Evolutionary conservation across 1,139 yeast species (phyloP).

Genomic region (Magnusiomyces sp.): DNA sequence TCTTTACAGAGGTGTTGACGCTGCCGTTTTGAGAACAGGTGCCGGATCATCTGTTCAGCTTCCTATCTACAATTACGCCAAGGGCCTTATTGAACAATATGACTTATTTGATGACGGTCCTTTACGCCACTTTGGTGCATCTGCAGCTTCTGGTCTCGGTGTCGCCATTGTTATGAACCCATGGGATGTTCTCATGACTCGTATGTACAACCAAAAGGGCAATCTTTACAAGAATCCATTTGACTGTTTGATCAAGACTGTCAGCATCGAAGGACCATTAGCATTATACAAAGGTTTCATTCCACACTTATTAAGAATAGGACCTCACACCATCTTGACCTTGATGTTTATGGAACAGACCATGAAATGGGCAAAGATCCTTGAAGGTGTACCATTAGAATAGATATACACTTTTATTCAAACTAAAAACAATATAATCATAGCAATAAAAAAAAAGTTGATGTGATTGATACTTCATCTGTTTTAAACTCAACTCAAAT

Average conservation of each 20-base stretch:
- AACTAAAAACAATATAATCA: too few relatives aligned
- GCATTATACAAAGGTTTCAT: conserved; percentile 93
- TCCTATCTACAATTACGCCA: conserved; percentile 82
- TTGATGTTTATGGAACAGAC: conserved; percentile 94
- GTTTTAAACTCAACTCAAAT: too few relatives aligned
- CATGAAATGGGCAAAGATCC: conserved; percentile 45
- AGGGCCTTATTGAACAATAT: conserved; percentile 45
- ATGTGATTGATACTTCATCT: too few relatives aligned
- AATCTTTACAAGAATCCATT: conserved; percentile 76
- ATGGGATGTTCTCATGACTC: conserved; percentile 88
- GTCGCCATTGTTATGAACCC: conserved; percentile 96
- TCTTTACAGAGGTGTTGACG: conserved; percentile 83
- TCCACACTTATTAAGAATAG: conserved; percentile 86
- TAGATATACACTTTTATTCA: too few relatives aligned
- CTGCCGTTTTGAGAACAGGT: conserved; percentile 90
- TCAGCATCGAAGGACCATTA: conserved; percentile 68
- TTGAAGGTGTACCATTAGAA: conserved; percentile 33
- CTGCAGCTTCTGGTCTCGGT: conserved; percentile 79
- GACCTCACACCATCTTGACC: conserved; percentile 89
- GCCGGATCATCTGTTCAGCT: conserved; percentile 93
- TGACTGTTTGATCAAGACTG: conserved; percentile 80
- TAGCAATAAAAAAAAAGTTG: too few relatives aligned
- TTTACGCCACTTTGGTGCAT: conserved; percentile 61
- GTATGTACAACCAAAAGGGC: conserved; percentile 93
- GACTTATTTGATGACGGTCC: conserved; percentile 56